These are phyloP conservation scores for Senna tora DNA, from an alignment of 306 rosid species.

Conservation along the genomic window DNA sequence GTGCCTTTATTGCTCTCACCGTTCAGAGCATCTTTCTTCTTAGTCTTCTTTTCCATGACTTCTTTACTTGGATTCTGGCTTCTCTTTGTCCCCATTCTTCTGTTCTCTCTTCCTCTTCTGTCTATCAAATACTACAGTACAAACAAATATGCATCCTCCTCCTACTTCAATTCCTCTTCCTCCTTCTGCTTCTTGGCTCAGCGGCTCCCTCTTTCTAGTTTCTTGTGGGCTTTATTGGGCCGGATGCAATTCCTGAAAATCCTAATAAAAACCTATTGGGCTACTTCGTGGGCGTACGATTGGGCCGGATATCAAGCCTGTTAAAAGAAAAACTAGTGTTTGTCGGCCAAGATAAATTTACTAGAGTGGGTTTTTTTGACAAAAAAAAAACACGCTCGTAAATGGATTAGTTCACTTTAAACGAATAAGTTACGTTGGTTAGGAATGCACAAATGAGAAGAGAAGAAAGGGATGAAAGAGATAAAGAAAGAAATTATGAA, in stretches of 20 bases:
- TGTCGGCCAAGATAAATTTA: too few relatives aligned
- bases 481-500: too few relatives aligned
- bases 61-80: constrained; percentile 18
- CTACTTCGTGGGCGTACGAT: background rate
- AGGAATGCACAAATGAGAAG: too few relatives aligned
- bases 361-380: too few relatives aligned
- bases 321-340: background rate
- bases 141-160: background rate
- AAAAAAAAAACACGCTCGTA: too few relatives aligned
- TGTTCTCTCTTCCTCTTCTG: background rate
- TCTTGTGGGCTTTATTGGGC: background rate
- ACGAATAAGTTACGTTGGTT: too few relatives aligned
- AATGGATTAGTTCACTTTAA: too few relatives aligned
- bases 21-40: constrained; percentile 1
- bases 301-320: background rate
- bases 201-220: background rate
- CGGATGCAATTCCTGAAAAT: background rate
- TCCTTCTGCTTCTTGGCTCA: background rate
- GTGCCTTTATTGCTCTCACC: constrained; percentile 10
- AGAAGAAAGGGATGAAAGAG: too few relatives aligned
- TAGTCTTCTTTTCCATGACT: constrained; percentile 31
- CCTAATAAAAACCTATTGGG: background rate
- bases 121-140: background rate
- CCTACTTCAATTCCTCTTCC: too few relatives aligned
- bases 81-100: constrained; percentile 43